Conservation (phyloP, 2,329 filamentous ascomycete genomes). For the Alternaria gansuensis region DNA sequence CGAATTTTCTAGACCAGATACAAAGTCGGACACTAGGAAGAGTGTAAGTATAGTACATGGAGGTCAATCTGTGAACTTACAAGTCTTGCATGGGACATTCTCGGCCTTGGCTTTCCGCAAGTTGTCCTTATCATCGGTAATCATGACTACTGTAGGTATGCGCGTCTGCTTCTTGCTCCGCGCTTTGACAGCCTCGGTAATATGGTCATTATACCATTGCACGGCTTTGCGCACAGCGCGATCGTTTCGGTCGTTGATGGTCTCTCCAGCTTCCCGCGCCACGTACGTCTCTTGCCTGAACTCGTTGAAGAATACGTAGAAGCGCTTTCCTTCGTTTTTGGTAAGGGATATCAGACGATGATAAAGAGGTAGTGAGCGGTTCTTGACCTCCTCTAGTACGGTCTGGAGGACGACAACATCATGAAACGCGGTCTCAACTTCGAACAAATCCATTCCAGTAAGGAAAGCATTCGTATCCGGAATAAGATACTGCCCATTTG, state of each 20-base stretch:
- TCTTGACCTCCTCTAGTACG: slow-evolving; percentile 93
- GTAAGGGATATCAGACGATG: slow-evolving; percentile 90
- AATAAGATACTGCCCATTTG: slow-evolving; percentile 89
- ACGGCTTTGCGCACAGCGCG: slow-evolving; percentile 86
- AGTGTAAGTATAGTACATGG: slow-evolving; percentile 22
- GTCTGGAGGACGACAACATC: slow-evolving; percentile 98
- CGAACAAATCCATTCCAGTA: slow-evolving; percentile 96
- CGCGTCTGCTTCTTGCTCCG: slow-evolving; percentile 59
- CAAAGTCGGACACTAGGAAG: slow-evolving; percentile 69
- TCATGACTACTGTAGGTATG: slow-evolving; percentile 85
- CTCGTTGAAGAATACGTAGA: slow-evolving; percentile 99
- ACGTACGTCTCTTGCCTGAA: slow-evolving; percentile 94
- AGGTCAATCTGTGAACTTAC: slow-evolving; percentile 30
- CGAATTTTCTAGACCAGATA: slow-evolving; percentile 82
- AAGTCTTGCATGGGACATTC: slow-evolving; percentile 71
- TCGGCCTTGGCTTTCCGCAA: slow-evolving; percentile 81
- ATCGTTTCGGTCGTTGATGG: slow-evolving; percentile 96
- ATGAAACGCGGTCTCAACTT: slow-evolving; percentile 89
- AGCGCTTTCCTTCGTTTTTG: slow-evolving; percentile 95
- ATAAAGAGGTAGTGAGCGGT: slow-evolving; percentile 91
- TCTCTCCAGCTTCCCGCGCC: slow-evolving; percentile 76
- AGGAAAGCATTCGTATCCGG: slow-evolving; percentile 96
- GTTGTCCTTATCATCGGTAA: slow-evolving; percentile 92
- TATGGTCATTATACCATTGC: slow-evolving; percentile 88
- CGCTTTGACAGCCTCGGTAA: slow-evolving; percentile 69